Percentiles rank a stretch among this genome's conserved stretches.
These are phyloP conservation scores for Trichoderma oligosporum DNA, from an alignment of 2,329 filamentous ascomycete species.

Conservation along the genomic window DNA sequence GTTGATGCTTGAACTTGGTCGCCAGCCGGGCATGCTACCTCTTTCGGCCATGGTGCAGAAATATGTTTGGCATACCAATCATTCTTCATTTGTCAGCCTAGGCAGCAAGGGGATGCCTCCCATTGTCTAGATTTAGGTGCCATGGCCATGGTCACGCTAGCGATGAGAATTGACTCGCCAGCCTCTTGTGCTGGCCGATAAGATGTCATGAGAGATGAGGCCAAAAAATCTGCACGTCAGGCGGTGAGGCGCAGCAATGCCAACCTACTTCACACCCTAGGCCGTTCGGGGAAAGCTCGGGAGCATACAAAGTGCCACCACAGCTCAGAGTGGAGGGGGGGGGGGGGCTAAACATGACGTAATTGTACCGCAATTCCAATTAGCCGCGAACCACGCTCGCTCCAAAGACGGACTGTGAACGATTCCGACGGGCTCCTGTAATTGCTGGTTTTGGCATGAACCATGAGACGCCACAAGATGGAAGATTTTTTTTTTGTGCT, in stretches of 20 bases:
- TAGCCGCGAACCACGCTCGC: conserved; percentile 2
- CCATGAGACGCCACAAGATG: not conserved
- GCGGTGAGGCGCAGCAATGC: conserved; percentile 20
- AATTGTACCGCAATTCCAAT: conserved; percentile 12
- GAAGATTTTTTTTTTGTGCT: not conserved
- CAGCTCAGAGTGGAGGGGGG: too few relatives aligned
- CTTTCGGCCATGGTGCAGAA: conserved; percentile 19
- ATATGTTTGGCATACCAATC: not conserved
- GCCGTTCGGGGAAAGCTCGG: conserved; percentile 15
- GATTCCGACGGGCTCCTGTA: conserved; percentile 2
- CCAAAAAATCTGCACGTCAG: conserved; percentile 21
- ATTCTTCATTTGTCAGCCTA: conserved; percentile 20
- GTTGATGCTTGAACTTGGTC: not conserved
- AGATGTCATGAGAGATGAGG: conserved; percentile 14
- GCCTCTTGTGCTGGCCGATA: conserved; percentile 1
- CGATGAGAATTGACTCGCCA: conserved; percentile 17
- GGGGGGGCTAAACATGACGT: conserved; percentile 5
- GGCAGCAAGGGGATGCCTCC: not conserved
- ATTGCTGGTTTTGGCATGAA: not conserved
- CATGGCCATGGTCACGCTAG: conserved; percentile 12
- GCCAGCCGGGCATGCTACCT: conserved; percentile 24
- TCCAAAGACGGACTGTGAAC: not conserved
- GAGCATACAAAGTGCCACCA: not conserved
- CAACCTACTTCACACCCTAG: not conserved
- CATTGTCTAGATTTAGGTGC: conserved; percentile 9